Base-by-base conservation (phyloP, 2,329 filamentous ascomycete genomes). In the Exophiala sp. region DNA sequence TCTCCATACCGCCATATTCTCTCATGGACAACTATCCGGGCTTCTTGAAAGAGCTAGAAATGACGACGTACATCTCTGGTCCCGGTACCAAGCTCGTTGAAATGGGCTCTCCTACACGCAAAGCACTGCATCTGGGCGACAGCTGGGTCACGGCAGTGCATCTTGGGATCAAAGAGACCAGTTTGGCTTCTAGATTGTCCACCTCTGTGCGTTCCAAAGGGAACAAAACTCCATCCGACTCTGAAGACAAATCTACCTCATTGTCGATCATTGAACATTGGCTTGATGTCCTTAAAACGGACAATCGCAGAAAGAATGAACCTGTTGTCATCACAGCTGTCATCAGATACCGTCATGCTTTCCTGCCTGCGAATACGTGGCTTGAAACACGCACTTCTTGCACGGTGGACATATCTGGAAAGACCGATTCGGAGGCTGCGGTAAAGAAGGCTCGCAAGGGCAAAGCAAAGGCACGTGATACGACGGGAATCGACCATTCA, bases 121-220 rank as follows among this genome's bases (percentile, higher is more conserved):
- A 43, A 18, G 43, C 38, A 16, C 38, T 52, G 27, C 29, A 32
- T 22, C 29, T 27, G 21, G 37, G 41, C n/a, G 50, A 52, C 11
- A 32, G 34, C 11, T 68, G 65, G 66, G 58, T 48, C 7, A 22
- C 63, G 13, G 53, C 62, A 6, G 47, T 65, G 14, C 59, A 63
- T 22, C 27, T 56, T 27, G 43, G 46, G 3, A n/a, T 50, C n/a
- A 50, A 53, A 30, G 49, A 56, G 38, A 53, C 43, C 11, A 47
- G 39, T 10, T 35, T 57, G 46, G 48, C 46, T 22, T 51, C 51
- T 10, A 45, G 42, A 24, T 27, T 57, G 37, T 46, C 55, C 8
- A 47, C 37, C 21, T 54, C 51, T 18, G 29, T 52, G 6, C 48
- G 48, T 9, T 46, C 38, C 38, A 41, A 24, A 16, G 38, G 23